These are phyloP conservation scores for Ascochyta clinopodiicola DNA, from an alignment of 2,329 filamentous ascomycete genomes.

Conservation along the genomic window DNA sequence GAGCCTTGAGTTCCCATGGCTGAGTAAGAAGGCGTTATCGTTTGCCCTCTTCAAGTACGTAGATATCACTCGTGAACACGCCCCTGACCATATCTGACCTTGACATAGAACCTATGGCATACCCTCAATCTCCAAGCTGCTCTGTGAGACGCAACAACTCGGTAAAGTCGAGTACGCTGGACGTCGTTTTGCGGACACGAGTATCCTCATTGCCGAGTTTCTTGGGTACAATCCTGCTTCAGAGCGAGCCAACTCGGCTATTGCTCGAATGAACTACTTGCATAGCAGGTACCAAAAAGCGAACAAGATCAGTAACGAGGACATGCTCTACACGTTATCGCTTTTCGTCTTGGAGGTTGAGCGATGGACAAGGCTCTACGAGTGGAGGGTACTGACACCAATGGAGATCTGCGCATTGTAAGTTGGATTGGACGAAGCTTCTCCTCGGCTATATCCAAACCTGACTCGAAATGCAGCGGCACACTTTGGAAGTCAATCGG, in stretches of 20 bases:
- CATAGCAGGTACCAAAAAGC: slow-evolving; percentile 64
- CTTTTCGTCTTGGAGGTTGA: slow-evolving; percentile 71
- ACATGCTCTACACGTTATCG: slow-evolving; percentile 70
- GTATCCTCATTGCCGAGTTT: slow-evolving; percentile 43
- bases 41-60: slow-evolving; percentile 63
- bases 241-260: slow-evolving; percentile 51
- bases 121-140: slow-evolving; percentile 44
- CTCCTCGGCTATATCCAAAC: background rate
- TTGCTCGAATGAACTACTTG: slow-evolving; percentile 70
- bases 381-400: slow-evolving; percentile 72
- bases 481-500: slow-evolving; percentile 76
- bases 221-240: slow-evolving; percentile 31
- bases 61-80: background rate
- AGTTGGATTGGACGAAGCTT: background rate
- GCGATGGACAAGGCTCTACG: slow-evolving; percentile 68
- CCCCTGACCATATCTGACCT: background rate
- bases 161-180: slow-evolving; percentile 30
- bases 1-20: slow-evolving; percentile 63
- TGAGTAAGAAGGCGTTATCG: slow-evolving; percentile 59
- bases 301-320: slow-evolving; percentile 66
- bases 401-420: slow-evolving; percentile 70
- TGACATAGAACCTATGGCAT: slow-evolving; percentile 44
- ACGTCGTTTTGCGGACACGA: slow-evolving; percentile 43
- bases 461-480: slow-evolving; percentile 43
- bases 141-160: slow-evolving; percentile 44